phyloP scores from a whole-genome alignment of 495 filamentous ascomycete species.

The Neurospora sp. region DNA sequence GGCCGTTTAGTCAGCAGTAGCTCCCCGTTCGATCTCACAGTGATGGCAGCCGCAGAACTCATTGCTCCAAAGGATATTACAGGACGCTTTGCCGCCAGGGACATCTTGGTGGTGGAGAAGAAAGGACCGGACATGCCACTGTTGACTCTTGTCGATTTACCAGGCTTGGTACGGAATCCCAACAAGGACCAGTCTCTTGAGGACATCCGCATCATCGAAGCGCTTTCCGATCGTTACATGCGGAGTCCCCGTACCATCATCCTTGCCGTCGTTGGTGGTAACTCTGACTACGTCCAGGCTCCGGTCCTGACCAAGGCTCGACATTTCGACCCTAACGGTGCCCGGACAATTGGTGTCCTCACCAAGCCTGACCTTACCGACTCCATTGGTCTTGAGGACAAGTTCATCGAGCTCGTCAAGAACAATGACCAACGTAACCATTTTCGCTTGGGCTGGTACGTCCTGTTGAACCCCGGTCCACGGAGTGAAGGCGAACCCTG shows the following conservation, averaged over 20 bases:
- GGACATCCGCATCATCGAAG: slow-evolving; percentile 36
- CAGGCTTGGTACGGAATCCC: slow-evolving; percentile 40
- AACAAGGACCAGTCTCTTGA: slow-evolving; percentile 36
- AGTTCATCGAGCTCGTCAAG: slow-evolving; percentile 42
- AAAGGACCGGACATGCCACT: slow-evolving; percentile 43
- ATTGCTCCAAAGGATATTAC: slow-evolving; percentile 30
- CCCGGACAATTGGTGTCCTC: slow-evolving; percentile 41
- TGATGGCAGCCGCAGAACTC: slow-evolving; percentile 24
- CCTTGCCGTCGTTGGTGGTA: slow-evolving; percentile 42
- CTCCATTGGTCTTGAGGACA: slow-evolving; percentile 34
- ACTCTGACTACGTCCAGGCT: slow-evolving; percentile 41
- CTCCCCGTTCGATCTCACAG: slow-evolving; percentile 25
- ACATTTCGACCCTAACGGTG: slow-evolving; percentile 32
- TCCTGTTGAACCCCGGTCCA: slow-evolving; percentile 44
- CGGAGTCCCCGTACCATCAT: slow-evolving; percentile 41
- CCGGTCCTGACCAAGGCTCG: slow-evolving; percentile 36
- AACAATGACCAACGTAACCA: slow-evolving; percentile 45
- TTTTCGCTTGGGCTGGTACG: slow-evolving; percentile 56
- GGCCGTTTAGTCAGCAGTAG: slow-evolving; percentile 23
- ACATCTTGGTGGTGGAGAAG: slow-evolving; percentile 43
- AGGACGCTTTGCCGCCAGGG: slow-evolving; percentile 30
- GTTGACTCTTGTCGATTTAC: slow-evolving; percentile 47
- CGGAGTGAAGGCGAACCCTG: slow-evolving; percentile 24
- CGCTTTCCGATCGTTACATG: slow-evolving; percentile 41
- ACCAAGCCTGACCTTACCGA: slow-evolving; percentile 42